phyloP scores from a whole-genome alignment of 2,329 filamentous ascomycete species.

The Nemania serpens region DNA sequence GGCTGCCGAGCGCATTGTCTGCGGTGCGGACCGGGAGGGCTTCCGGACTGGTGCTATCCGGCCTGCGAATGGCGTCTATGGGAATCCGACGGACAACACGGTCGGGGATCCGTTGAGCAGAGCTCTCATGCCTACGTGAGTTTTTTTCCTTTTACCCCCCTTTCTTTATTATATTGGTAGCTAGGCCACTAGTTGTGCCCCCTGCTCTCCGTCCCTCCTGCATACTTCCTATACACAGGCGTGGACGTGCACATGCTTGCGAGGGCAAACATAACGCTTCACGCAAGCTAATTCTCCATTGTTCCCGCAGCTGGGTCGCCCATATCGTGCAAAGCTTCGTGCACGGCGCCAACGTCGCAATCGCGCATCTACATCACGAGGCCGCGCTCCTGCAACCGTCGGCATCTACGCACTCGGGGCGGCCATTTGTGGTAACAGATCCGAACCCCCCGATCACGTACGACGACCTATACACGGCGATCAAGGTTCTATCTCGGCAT shows the following conservation, averaged over 20 bases:
- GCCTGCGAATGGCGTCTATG: constrained; percentile 58
- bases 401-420: constrained; percentile 41
- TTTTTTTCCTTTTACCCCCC: constrained; percentile 23
- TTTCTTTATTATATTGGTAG: background rate
- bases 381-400: constrained; percentile 43
- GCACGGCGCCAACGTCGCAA: constrained; percentile 48
- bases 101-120: constrained; percentile 49
- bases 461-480: constrained; percentile 43
- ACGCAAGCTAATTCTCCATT: constrained; percentile 5
- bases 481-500: constrained; percentile 44
- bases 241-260: background rate
- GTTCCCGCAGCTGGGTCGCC: constrained; percentile 42
- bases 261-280: background rate
- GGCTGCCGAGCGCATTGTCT: constrained; percentile 56
- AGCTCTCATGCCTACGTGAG: constrained; percentile 49
- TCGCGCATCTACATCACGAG: constrained; percentile 49
- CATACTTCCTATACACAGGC: background rate
- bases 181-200: background rate
- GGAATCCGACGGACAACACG: constrained; percentile 53
- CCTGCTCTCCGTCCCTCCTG: background rate
- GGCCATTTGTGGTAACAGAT: constrained; percentile 49
- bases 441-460: constrained; percentile 49
- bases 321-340: constrained; percentile 49
- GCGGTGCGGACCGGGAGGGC: constrained; percentile 41
- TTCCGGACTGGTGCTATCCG: constrained; percentile 58